Evolutionary conservation across 139 green algal genomes (phyloP).

Genomic region (Trebouxia sp.): DNA sequence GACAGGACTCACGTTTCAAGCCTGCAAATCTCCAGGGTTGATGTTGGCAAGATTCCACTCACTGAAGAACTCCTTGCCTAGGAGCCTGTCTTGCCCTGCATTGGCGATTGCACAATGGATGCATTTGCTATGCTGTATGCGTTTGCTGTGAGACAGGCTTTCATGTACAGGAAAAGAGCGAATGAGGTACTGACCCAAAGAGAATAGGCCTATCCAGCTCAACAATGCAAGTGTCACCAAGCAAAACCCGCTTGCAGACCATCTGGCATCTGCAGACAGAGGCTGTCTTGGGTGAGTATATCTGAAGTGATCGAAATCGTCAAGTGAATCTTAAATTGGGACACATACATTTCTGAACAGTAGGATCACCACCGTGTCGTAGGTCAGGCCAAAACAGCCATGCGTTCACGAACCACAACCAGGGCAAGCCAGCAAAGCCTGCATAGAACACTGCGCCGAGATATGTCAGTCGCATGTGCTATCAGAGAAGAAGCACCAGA

Average conservation of each 20-base stretch:
- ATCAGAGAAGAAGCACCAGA: neutral
- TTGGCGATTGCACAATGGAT: neutral
- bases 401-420: slow-evolving; percentile 34
- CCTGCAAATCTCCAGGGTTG: slow-evolving; percentile 1
- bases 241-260: neutral
- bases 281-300: neutral
- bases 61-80: neutral
- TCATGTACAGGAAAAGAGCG: no score
- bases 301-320: neutral
- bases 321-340: neutral
- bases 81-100: neutral
- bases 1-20: neutral
- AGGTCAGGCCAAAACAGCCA: slow-evolving; percentile 43
- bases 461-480: neutral
- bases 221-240: neutral
- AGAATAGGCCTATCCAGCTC: neutral
- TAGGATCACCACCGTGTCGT: slow-evolving; percentile 14
- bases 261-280: neutral
- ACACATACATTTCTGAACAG: slow-evolving; percentile 27
- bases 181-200: neutral
- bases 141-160: neutral
- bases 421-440: slow-evolving; percentile 34
- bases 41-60: neutral
- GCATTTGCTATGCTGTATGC: neutral
- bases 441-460: slow-evolving; percentile 27